Base-by-base conservation (phyloP, 2,329 filamentous ascomycete genomes). In the Ceratocystis papillata region DNA sequence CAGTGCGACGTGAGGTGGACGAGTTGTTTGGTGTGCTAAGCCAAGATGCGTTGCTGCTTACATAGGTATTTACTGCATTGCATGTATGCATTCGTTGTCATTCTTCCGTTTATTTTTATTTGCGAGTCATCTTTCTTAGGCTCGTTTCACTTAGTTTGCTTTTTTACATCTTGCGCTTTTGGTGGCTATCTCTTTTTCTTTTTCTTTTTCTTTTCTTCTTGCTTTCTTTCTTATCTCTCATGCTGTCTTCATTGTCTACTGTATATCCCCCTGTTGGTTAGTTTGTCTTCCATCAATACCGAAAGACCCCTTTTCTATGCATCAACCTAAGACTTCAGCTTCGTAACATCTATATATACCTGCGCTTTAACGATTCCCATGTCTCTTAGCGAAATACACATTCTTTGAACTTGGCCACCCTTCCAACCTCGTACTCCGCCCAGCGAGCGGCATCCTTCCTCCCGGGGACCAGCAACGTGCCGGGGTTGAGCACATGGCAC, bases 401-500 rank as follows among this genome's bases (percentile, higher is more conserved):
- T 74, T 90, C 87, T 73, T 80, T 83, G 10, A 88, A 74, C 71
- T 74, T 81, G 1, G 87, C 88, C 66, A 81, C 79, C 62, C 79
- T 81, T 30, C 84, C 80, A 55, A 89, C 75, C 75, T 89, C 88
- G 77, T 93, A 97, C 77, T 97, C 94, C 1, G 93, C 81, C 93
- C 94, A 97, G 69, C 86, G 81, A 5, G 85, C 88, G 5, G 87
- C 83, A 3, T 86, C 85, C 69, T 84, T 83, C 64, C 86, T 81
- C 0, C 86, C 87, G 0, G 83, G 78, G 0, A 89, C 85, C 28
- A 95, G 80, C 62, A 99, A 75, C 62, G 82, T 81, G 5, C 91
- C 90, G 0, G 94, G 92, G 74, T 99, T 99, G 83, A 99, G 87
- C 44, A 96, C 92, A 77, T 94, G 89, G 73, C 94, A 97, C 0